A percentile compares a stretch with the other conserved stretches of the same genome.
Conservation (phyloP, 192 early-diverging fungal genomes). For the Borealophlyctis nickersoniae region DNA sequence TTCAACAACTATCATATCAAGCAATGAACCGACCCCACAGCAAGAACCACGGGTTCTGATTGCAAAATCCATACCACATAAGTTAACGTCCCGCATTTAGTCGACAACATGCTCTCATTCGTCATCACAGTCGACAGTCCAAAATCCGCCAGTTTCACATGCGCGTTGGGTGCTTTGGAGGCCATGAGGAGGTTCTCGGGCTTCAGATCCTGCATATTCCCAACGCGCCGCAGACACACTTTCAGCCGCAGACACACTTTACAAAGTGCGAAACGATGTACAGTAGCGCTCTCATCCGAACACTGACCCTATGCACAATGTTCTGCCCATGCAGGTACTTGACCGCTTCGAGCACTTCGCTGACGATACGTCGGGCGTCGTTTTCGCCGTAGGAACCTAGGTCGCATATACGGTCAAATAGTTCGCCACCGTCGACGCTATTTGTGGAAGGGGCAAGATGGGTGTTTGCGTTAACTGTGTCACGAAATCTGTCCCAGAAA, state of each 20-base stretch:
- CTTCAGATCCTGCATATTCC: slow-evolving; percentile 33
- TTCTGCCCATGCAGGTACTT: slow-evolving; percentile 37
- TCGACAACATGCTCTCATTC: slow-evolving; percentile 51
- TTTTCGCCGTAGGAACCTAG: slow-evolving; percentile 38
- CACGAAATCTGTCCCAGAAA: neutral
- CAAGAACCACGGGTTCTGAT: too few relatives aligned
- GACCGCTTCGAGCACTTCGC: slow-evolving; percentile 38
- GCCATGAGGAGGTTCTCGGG: slow-evolving; percentile 47
- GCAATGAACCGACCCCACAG: neutral
- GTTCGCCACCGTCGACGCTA: slow-evolving; percentile 39
- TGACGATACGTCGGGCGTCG: slow-evolving; percentile 36
- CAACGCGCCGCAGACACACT: neutral
- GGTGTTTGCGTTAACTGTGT: slow-evolving; percentile 10
- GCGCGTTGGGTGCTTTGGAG: slow-evolving; percentile 37
- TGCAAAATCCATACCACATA: slow-evolving; percentile 21
- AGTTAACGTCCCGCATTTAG: slow-evolving; percentile 47
- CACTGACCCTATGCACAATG: slow-evolving; percentile 18
- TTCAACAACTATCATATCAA: neutral
- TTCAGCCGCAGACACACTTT: neutral
- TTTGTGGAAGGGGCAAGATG: slow-evolving; percentile 6
- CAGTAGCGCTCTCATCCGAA: neutral
- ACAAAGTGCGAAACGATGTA: neutral
- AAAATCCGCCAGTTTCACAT: slow-evolving; percentile 63
- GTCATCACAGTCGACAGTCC: slow-evolving; percentile 61
- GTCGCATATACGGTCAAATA: slow-evolving; percentile 45